Evolutionary conservation across 225 moss, liverwort and hornwort species (phyloP).

Genomic region (Sphagnum contortum): DNA sequence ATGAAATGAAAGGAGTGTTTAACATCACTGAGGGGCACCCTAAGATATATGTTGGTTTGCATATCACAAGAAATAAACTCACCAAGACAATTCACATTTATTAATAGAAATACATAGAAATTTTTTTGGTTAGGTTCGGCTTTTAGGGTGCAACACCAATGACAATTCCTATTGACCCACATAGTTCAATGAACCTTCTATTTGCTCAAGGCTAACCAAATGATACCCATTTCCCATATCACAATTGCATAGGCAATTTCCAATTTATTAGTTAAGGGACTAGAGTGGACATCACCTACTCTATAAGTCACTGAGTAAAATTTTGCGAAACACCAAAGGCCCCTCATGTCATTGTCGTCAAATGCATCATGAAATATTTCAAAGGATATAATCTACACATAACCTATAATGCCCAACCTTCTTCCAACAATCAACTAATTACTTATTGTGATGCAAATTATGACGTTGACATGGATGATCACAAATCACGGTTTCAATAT

Average conservation of each 20-base stretch:
- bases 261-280: not conserved
- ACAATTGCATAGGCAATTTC: not conserved
- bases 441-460: conserved; percentile 5
- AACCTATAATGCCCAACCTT: no score
- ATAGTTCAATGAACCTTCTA: not conserved
- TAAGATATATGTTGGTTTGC: not conserved
- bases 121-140: not conserved
- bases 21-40: not conserved
- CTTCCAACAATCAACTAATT: not conserved
- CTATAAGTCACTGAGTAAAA: not conserved
- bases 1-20: not conserved
- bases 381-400: not conserved
- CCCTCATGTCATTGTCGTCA: not conserved
- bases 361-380: conserved; percentile 1
- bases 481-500: not conserved
- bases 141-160: not conserved
- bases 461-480: not conserved
- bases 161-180: not conserved
- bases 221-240: not conserved
- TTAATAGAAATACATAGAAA: not conserved
- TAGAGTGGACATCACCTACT: not conserved
- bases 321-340: not conserved
- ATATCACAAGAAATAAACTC: not conserved
- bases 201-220: not conserved
- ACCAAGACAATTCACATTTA: not conserved